A percentile compares a stretch with the other conserved stretches of the same genome.
Evolutionary conservation across 331 rosid genomes (phyloP).

Genomic region (Acacia concinna): DNA sequence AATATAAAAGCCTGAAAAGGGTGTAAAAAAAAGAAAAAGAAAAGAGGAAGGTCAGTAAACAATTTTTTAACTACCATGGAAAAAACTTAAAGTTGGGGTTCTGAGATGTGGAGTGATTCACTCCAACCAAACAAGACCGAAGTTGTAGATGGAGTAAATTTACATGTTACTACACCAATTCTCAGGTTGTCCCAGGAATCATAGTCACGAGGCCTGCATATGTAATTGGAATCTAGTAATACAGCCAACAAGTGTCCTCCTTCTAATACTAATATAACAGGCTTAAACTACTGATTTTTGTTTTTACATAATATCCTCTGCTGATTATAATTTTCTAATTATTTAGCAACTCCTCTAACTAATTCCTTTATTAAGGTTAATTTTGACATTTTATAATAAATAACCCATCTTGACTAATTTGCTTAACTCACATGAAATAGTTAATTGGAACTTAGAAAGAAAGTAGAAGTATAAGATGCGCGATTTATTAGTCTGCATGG

Average conservation of each 20-base stretch:
- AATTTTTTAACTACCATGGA: background rate
- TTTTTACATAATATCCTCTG: background rate
- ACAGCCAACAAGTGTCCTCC: background rate
- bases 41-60: background rate
- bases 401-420: too few relatives aligned
- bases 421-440: background rate
- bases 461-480: background rate
- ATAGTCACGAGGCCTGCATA: constrained; percentile 59
- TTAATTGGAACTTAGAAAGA: background rate
- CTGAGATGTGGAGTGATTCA: background rate
- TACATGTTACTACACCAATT: background rate
- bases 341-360: background rate
- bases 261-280: background rate
- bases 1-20: too few relatives aligned
- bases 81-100: background rate
- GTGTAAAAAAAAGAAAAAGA: background rate
- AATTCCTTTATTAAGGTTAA: background rate
- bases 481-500: background rate
- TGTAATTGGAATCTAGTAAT: constrained; percentile 24
- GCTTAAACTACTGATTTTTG: background rate
- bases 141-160: background rate
- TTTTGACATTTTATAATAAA: too few relatives aligned
- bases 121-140: background rate
- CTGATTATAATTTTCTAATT: background rate
- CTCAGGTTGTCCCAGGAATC: background rate